A percentile compares a stretch with the other conserved stretches of the same genome.
Evolutionary conservation across 495 filamentous ascomycete species (phyloP).

Genomic region (Penicillium odoratum): DNA sequence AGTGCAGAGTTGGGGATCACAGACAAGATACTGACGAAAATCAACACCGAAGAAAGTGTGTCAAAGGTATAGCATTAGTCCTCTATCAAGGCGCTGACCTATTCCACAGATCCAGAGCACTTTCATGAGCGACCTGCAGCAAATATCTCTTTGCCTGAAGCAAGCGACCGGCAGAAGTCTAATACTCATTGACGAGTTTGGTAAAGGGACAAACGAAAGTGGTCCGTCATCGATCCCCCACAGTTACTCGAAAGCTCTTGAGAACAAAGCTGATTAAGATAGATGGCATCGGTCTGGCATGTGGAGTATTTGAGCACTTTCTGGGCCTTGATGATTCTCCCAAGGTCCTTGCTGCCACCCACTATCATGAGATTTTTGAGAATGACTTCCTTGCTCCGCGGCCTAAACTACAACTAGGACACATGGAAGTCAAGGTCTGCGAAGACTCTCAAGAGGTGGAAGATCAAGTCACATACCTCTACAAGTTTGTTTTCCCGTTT

Average conservation of each 20-base stretch:
- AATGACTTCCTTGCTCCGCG: constrained; percentile 60
- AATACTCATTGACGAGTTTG: constrained; percentile 91
- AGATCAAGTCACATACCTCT: constrained; percentile 86
- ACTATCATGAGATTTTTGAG: constrained; percentile 94
- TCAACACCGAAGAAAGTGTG: constrained; percentile 84
- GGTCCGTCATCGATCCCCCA: constrained; percentile 33
- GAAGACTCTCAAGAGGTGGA: constrained; percentile 55
- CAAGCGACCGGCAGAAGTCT: constrained; percentile 77
- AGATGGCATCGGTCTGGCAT: constrained; percentile 87
- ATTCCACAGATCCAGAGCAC: constrained; percentile 70
- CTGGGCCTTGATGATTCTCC: constrained; percentile 62
- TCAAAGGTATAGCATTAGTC: constrained; percentile 52
- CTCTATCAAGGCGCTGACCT: background rate
- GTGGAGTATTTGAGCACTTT: constrained; percentile 77
- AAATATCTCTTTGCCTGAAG: constrained; percentile 75
- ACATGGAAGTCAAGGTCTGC: constrained; percentile 86
- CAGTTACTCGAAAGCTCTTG: background rate
- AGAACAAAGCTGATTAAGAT: background rate
- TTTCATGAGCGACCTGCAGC: constrained; percentile 91
- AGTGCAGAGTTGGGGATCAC: constrained; percentile 80
- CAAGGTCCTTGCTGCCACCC: constrained; percentile 84
- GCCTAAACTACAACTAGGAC: constrained; percentile 66
- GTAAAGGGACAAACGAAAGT: constrained; percentile 82
- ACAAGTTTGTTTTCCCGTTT: constrained; percentile 53
- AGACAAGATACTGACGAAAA: constrained; percentile 88